Conservation (phyloP, 495 filamentous ascomycete species). For the Tuber indicum region DNA sequence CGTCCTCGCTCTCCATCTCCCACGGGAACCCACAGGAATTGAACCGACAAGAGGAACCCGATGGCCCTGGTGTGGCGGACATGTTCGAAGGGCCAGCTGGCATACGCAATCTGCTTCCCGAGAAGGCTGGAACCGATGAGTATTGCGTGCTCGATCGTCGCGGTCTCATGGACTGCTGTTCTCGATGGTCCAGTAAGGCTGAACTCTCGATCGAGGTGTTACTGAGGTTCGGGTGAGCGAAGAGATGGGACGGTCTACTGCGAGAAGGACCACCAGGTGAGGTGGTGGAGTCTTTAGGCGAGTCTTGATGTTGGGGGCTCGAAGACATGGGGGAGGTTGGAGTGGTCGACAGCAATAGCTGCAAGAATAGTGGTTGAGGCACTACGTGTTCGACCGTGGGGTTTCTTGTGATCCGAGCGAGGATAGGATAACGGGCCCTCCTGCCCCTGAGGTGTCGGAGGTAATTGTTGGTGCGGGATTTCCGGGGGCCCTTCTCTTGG, state of each 20-base stretch:
- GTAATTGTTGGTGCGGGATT: background rate
- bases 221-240: constrained; percentile 53
- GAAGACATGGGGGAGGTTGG: constrained; percentile 13
- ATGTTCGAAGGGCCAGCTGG: constrained; percentile 19
- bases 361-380: constrained; percentile 29
- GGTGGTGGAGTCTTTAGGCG: constrained; percentile 9
- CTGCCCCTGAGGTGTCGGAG: background rate
- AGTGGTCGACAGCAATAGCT: constrained; percentile 19
- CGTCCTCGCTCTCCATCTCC: constrained; percentile 41
- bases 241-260: constrained; percentile 13
- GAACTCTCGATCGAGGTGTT: constrained; percentile 77
- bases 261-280: background rate
- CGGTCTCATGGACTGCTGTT: constrained; percentile 63
- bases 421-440: background rate
- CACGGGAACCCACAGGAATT: constrained; percentile 16
- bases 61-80: constrained; percentile 15
- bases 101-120: constrained; percentile 11
- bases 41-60: constrained; percentile 24
- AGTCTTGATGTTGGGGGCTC: background rate
- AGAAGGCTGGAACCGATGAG: constrained; percentile 23
- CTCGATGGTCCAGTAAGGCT: constrained; percentile 72
- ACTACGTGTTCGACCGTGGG: constrained; percentile 21
- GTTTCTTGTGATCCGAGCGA: constrained; percentile 4
- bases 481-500: background rate
- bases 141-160: constrained; percentile 49